These are phyloP conservation scores for Filobasidium wieringae DNA, from an alignment of 768 basidiomycete genomes.

Conservation along the genomic window DNA sequence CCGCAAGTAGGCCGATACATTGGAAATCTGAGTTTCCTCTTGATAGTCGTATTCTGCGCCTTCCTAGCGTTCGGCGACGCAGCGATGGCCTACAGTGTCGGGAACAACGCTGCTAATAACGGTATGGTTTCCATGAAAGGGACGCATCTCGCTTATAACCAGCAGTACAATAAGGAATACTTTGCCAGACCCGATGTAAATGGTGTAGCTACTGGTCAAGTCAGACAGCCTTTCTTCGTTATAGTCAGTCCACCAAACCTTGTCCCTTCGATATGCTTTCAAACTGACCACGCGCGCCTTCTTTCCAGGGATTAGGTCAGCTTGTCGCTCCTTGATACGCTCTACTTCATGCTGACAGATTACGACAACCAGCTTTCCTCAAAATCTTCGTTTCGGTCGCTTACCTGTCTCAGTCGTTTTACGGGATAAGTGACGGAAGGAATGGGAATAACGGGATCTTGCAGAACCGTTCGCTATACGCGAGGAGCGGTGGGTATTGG, in stretches of 20 bases:
- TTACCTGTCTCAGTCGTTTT: constrained; percentile 23
- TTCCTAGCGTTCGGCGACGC: background rate
- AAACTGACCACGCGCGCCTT: no score
- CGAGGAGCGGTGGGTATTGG: background rate
- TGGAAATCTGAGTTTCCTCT: no score
- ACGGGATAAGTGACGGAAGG: constrained; percentile 11
- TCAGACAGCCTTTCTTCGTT: background rate
- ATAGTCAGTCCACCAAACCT: background rate
- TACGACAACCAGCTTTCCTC: constrained; percentile 7
- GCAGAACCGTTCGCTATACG: background rate
- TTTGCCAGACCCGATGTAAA: no score
- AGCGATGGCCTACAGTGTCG: background rate
- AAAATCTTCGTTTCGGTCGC: constrained; percentile 19
- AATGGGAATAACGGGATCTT: background rate
- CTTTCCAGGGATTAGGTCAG: background rate
- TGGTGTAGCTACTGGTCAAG: background rate
- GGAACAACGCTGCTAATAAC: background rate
- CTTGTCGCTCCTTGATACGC: background rate
- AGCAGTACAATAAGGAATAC: background rate
- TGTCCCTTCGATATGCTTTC: no score
- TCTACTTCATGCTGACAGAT: background rate
- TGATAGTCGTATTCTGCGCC: background rate
- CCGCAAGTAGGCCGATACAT: no score
- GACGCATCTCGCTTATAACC: background rate
- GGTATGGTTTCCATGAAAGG: background rate